Evolutionary conservation across 2,329 filamentous ascomycete genomes (phyloP).

Genomic region (Rhynchosporium graminicola): DNA sequence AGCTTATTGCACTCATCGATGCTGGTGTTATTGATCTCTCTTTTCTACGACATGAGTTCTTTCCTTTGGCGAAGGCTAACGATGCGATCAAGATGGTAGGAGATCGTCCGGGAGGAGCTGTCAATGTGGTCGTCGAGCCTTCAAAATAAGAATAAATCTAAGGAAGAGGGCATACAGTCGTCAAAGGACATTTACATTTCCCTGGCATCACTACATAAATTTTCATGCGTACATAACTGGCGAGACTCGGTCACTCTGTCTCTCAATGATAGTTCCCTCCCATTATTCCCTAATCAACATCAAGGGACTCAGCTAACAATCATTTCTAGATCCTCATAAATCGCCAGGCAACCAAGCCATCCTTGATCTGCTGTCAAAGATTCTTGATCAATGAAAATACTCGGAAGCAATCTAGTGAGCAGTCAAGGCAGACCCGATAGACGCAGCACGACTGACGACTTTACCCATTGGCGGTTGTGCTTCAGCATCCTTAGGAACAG

Average conservation of each 20-base stretch:
- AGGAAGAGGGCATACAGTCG: no score
- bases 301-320: no score
- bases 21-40: not conserved
- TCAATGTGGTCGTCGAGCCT: not conserved
- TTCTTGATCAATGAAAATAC: not conserved
- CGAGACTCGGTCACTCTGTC: no score
- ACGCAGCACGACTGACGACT: conserved; percentile 11
- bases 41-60: not conserved
- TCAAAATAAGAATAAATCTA: not conserved
- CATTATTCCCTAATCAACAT: no score
- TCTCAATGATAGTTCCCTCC: no score
- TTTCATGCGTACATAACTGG: no score
- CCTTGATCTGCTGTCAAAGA: not conserved
- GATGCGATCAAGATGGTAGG: not conserved
- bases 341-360: not conserved
- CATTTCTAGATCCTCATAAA: no score
- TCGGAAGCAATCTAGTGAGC: conserved; percentile 6
- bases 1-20: not conserved
- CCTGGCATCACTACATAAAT: no score
- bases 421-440: conserved; percentile 22
- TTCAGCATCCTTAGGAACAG: conserved; percentile 12
- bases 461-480: conserved; percentile 16
- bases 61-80: not conserved
- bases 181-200: no score
- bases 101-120: not conserved